Evolutionary conservation across 2,329 filamentous ascomycete genomes (phyloP), one percentile per base, ranked within the genome.

Genomic region (Beauveria bassiana): DNA sequence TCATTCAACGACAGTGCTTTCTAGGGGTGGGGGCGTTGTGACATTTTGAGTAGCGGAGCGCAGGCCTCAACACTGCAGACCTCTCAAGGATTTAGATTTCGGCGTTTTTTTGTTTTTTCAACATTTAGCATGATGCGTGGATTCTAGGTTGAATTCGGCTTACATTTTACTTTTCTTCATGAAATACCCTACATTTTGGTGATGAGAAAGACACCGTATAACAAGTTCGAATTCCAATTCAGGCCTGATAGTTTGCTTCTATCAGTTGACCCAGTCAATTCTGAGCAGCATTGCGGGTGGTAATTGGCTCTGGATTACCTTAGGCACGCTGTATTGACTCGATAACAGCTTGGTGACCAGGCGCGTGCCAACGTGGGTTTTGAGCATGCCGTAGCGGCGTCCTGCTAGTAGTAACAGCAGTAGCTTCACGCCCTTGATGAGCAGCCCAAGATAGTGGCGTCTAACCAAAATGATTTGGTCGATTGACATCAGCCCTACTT

Each of bases 111-210:
- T 22, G 2, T 22, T 22, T 22, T 53, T 71, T 72, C 67, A 72
- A 70, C 68, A 49, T 38, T 59, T 62, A 60, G 40, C 52, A 52
- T 58, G 55, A 58, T 58, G 55, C 55, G 55, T 49, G 34, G 40
- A 38, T 38, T 14, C 14, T 42, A 18, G 43, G 20, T 6, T 45
- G 51, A 24, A 53, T 62, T 57, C 14, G 24, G 20, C 24, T 38
- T 50, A 14, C 26, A 24, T 56, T 42, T 64, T 58, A 63, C 60
- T 64, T 55, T 65, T 60, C 61, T 65, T 65, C 61, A 70, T 68
- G 66, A 75, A 73, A 31, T 31, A 31, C 28, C 70, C 70, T 62
- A 70, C 67, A 67, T 67, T 69, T 72, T 72, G 73, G 72, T 71
- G 67, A 63, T 38, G 2, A 24, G 22, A 68, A 62, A 68, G 69